phyloP scores from a whole-genome alignment of 2,329 filamentous ascomycete species.

The Botryotinia calthae region DNA sequence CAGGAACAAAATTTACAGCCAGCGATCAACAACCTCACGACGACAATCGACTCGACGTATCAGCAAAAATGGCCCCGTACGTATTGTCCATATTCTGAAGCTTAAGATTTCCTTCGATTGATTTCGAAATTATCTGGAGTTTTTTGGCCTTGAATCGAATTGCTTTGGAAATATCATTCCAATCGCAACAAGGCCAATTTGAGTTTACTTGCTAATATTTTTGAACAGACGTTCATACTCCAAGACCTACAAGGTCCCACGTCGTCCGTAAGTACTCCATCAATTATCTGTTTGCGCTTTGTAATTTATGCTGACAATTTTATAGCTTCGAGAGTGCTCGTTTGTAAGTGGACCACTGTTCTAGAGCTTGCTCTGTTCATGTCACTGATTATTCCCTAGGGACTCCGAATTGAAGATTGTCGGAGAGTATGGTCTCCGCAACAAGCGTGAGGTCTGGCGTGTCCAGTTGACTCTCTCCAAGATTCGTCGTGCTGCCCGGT shows the following conservation, averaged over 20 bases:
- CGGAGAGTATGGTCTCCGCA: conserved; percentile 99
- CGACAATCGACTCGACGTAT: conserved; percentile 24
- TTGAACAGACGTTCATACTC: conserved; percentile 62
- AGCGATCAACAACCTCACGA: conserved; percentile 19
- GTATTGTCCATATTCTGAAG: conserved; percentile 3
- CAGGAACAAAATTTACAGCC: conserved; percentile 9
- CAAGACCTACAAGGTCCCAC: conserved; percentile 99
- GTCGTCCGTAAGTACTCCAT: conserved; percentile 56
- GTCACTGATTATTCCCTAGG: conserved; percentile 81
- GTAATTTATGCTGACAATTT: conserved; percentile 40
- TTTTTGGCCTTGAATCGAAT: background rate
- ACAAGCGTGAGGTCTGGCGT: conserved; percentile 99
- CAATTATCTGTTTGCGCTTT: background rate
- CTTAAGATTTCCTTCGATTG: background rate
- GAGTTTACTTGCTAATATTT: conserved; percentile 9
- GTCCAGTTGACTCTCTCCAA: conserved; percentile 99
- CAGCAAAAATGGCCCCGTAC: conserved; percentile 44
- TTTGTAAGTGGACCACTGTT: conserved; percentile 99
- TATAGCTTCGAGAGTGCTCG: conserved; percentile 95
- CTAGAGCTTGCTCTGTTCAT: conserved; percentile 96
- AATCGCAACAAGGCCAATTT: background rate
- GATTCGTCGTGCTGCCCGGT: conserved; percentile 99
- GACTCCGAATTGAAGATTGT: conserved; percentile 99
- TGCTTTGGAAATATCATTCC: background rate
- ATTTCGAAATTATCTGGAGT: background rate